Evolutionary conservation across 108 stramenopile species (phyloP).

Genomic region (Seminavis robusta): DNA sequence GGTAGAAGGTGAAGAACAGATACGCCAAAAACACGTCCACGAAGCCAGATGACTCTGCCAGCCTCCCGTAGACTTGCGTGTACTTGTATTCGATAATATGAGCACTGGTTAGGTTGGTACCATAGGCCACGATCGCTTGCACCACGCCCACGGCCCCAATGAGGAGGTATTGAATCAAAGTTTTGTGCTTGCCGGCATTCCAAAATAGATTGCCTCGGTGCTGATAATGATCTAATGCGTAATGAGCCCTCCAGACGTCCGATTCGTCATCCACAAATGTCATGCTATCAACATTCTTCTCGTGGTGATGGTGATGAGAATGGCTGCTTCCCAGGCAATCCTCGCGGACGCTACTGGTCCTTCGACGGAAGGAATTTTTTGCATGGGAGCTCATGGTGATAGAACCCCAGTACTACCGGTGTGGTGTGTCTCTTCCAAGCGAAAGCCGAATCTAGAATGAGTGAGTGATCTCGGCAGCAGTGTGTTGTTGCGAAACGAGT

Average conservation of each 20-base stretch:
- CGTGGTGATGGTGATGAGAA: neutral
- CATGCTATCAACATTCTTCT: constrained; percentile 19
- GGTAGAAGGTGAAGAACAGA: constrained; percentile 9
- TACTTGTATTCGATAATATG: constrained; percentile 30
- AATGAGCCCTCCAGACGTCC: constrained; percentile 34
- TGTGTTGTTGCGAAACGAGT: too few species aligned
- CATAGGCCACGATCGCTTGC: constrained; percentile 36
- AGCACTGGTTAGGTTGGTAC: constrained; percentile 15
- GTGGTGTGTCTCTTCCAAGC: too few species aligned
- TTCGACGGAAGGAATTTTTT: too few species aligned
- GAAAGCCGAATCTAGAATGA: too few species aligned
- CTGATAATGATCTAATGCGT: constrained; percentile 21
- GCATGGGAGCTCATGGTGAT: too few species aligned
- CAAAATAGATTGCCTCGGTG: constrained; percentile 32
- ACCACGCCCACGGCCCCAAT: constrained; percentile 22
- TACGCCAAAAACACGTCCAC: constrained; percentile 10
- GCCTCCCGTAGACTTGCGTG: neutral
- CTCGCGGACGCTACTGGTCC: too few species aligned
- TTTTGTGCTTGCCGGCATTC: constrained; percentile 34
- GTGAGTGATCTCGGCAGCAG: too few species aligned
- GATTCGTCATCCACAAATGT: constrained; percentile 31
- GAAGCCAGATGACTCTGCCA: neutral
- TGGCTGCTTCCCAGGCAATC: neutral
- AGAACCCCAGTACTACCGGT: too few species aligned
- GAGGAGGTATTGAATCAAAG: constrained; percentile 10